These are phyloP conservation scores for Leishmania major DNA, from an alignment of 208 protist genomes.

Conservation along the genomic window DNA sequence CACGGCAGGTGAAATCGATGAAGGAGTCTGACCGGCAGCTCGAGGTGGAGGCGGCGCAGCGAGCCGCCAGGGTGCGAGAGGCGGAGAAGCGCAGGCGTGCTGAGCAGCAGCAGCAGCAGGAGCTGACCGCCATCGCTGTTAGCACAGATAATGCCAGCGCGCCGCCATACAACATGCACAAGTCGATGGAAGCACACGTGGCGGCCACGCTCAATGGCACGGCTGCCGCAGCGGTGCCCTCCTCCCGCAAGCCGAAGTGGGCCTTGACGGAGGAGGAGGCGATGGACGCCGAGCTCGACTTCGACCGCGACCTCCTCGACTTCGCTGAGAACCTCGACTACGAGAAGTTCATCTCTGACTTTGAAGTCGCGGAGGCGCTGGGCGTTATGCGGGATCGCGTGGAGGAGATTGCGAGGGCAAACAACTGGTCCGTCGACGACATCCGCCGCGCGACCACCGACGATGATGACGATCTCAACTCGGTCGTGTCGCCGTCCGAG, in stretches of 20 bases:
- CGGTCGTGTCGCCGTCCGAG: constrained; percentile 35
- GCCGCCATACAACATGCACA: constrained; percentile 45
- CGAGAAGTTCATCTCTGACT: constrained; percentile 90
- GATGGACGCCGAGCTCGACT: constrained; percentile 75
- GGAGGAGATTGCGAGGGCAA: constrained; percentile 71
- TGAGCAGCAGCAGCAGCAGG: constrained; percentile 24
- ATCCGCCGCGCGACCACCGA: constrained; percentile 46
- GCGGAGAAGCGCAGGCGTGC: constrained; percentile 27
- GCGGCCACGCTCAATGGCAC: constrained; percentile 8
- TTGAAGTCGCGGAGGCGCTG: constrained; percentile 88
- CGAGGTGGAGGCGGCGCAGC: constrained; percentile 66
- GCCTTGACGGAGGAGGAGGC: constrained; percentile 93
- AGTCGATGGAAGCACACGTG: constrained; percentile 26
- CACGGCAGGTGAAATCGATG: constrained; percentile 80
- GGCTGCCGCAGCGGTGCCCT: constrained; percentile 1
- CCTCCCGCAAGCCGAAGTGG: constrained; percentile 83
- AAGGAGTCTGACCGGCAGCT: constrained; percentile 68
- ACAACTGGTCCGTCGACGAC: constrained; percentile 77
- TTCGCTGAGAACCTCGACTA: constrained; percentile 91
- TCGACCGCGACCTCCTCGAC: constrained; percentile 74
- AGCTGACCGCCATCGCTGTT: neutral
- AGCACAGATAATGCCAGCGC: neutral
- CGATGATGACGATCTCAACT: constrained; percentile 48
- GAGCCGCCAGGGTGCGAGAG: constrained; percentile 47
- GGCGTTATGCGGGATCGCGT: constrained; percentile 91